Evolutionary conservation across 768 basidiomycete species (phyloP).

Genomic region (Podaxis pistillaris): DNA sequence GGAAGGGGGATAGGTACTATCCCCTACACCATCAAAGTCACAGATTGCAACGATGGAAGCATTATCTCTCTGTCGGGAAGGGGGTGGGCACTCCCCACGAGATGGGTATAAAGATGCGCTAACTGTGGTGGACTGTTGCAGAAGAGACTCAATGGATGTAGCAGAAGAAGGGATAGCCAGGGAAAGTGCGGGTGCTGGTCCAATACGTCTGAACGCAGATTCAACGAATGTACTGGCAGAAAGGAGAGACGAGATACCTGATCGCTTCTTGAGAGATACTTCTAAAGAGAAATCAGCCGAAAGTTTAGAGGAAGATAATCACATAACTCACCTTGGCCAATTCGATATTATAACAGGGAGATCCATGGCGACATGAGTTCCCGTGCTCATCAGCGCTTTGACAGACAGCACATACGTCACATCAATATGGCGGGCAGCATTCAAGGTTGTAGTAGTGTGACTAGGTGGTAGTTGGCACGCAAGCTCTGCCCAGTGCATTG

Average conservation of each 20-base stretch:
- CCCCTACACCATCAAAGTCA: neutral
- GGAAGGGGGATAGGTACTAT: neutral
- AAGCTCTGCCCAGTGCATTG: constrained; percentile 70
- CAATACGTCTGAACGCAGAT: constrained; percentile 40
- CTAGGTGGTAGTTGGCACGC: constrained; percentile 64
- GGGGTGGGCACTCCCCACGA: too few species aligned
- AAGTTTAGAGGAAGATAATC: neutral
- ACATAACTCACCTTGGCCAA: constrained; percentile 68
- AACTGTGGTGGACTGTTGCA: constrained; percentile 1
- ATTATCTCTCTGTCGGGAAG: neutral
- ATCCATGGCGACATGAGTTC: constrained; percentile 63
- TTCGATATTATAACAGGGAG: constrained; percentile 84
- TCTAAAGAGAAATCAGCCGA: constrained; percentile 33
- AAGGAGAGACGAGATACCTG: constrained; percentile 36
- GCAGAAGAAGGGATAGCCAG: constrained; percentile 21
- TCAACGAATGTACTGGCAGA: neutral
- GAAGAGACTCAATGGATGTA: neutral
- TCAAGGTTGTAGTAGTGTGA: constrained; percentile 80
- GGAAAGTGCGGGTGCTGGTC: constrained; percentile 46
- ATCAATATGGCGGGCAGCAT: constrained; percentile 80
- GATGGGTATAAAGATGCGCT: too few species aligned
- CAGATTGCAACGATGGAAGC: neutral
- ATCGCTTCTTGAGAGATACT: constrained; percentile 71
- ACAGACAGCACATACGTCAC: constrained; percentile 77
- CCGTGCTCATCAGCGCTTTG: constrained; percentile 73